These are phyloP conservation scores for Monascus ruber DNA, from an alignment of 2,329 filamentous ascomycete species.

Conservation along the genomic window DNA sequence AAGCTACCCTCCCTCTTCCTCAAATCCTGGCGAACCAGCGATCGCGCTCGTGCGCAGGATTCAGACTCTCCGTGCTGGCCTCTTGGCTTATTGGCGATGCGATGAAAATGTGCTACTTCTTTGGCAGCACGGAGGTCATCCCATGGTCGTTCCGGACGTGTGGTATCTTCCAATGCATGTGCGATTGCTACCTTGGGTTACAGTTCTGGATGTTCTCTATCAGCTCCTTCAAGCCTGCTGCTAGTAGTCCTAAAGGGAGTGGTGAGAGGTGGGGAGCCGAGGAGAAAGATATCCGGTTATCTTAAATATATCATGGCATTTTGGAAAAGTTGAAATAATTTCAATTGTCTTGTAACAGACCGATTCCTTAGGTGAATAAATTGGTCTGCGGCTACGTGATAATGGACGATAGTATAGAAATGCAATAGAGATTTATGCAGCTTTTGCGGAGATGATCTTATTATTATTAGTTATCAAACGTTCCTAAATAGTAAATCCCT, in stretches of 20 bases:
- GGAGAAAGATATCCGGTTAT: slow-evolving; percentile 31
- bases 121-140: slow-evolving; percentile 31
- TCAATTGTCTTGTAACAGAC: too few species aligned
- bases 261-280: slow-evolving; percentile 16
- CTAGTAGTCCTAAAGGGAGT: slow-evolving; percentile 13
- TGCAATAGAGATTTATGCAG: too few species aligned
- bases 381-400: too few species aligned
- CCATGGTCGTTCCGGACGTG: slow-evolving; percentile 40
- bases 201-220: slow-evolving; percentile 39
- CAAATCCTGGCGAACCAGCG: slow-evolving; percentile 38
- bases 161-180: slow-evolving; percentile 38
- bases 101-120: slow-evolving; percentile 42
- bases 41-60: slow-evolving; percentile 38
- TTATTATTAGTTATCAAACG: too few species aligned
- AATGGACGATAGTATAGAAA: too few species aligned
- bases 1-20: slow-evolving; percentile 37
- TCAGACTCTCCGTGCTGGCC: slow-evolving; percentile 36
- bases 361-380: too few species aligned
- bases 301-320: slow-evolving; percentile 9
- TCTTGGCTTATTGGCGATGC: slow-evolving; percentile 39
- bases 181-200: slow-evolving; percentile 36
- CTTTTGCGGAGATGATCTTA: too few species aligned
- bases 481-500: too few species aligned
- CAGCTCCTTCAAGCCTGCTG: slow-evolving; percentile 9
- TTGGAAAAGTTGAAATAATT: slow-evolving; percentile 1